phyloP scores from a whole-genome alignment of 768 basidiomycete genomes.

The Russula brevipes region DNA sequence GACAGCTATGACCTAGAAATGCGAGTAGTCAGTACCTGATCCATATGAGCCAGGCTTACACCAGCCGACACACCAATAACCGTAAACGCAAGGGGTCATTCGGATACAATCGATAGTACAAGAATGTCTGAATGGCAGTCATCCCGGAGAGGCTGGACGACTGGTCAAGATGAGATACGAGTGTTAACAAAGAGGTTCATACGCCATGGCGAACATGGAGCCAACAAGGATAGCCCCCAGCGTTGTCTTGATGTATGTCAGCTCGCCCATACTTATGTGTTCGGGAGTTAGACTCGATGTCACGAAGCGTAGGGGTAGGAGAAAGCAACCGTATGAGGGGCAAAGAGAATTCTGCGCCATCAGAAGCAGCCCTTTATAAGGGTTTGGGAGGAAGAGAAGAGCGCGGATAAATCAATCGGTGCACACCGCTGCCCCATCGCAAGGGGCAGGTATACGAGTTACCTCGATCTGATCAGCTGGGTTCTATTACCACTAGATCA shows the following conservation, averaged over 20 bases:
- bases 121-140: constrained; percentile 13
- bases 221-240: constrained; percentile 17
- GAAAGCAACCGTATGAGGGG: neutral
- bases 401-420: no score
- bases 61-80: neutral
- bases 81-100: constrained; percentile 3
- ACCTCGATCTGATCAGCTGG: no score
- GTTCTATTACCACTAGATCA: no score
- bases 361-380: neutral
- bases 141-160: constrained; percentile 9
- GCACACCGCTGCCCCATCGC: no score
- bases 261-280: neutral
- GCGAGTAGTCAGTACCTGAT: neutral
- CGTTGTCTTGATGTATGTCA: constrained; percentile 1
- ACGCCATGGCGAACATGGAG: constrained; percentile 3
- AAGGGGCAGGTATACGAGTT: no score
- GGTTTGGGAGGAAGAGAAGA: neutral
- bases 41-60: neutral
- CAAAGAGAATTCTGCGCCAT: neutral
- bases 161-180: neutral
- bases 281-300: neutral
- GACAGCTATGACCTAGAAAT: neutral
- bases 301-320: neutral
- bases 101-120: constrained; percentile 17
- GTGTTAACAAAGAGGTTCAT: neutral